phyloP scores from a whole-genome alignment of 116 monocot genomes.

The Iris pallida region DNA sequence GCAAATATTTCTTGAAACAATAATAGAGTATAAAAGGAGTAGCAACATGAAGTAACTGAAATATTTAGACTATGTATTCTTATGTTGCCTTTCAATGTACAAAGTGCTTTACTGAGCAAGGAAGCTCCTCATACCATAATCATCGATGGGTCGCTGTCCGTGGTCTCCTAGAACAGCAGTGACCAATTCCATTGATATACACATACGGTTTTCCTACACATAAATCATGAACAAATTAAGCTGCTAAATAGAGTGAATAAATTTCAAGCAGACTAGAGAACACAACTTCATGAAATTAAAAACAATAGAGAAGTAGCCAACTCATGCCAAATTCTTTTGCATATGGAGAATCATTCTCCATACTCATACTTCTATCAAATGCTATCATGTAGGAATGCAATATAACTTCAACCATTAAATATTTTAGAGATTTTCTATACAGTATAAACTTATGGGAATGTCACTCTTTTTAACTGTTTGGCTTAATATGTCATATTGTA shows the following conservation, averaged over 20 bases:
- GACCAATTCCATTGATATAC: constrained; percentile 97
- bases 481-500: no score
- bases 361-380: no score
- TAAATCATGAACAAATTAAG: background rate
- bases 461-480: no score
- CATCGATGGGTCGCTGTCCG: constrained; percentile 94
- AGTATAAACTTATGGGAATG: no score
- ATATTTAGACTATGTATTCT: background rate
- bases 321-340: no score
- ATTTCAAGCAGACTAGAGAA: no score
- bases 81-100: background rate
- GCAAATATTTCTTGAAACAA: background rate
- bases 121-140: constrained; percentile 65
- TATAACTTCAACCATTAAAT: no score
- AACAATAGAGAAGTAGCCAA: no score
- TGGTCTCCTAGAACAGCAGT: constrained; percentile 98
- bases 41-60: background rate
- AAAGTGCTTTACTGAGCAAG: background rate
- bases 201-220: constrained; percentile 63
- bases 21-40: background rate
- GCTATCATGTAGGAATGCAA: no score
- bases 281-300: no score
- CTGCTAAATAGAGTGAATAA: background rate
- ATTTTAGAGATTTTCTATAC: no score
- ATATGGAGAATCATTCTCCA: no score